Evolutionary conservation across 331 rosid genomes (phyloP), one percentile per base, ranked within the genome.

Genomic region (Rhamnella rubrinervis): DNA sequence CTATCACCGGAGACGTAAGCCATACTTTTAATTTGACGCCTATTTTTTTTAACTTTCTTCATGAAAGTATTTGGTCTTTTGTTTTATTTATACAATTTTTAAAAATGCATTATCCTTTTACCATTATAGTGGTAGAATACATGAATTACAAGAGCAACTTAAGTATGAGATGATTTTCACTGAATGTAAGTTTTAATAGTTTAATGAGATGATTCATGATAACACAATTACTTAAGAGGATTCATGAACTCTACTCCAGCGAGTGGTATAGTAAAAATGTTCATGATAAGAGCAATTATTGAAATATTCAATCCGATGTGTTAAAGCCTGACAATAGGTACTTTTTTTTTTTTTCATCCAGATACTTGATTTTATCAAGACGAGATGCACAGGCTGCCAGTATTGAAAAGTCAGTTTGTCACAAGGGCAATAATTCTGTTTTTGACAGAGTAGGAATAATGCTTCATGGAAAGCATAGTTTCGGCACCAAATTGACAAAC

Each of bases 381-480:
- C 89, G 70, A 74, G 83, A 80, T 72, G 80, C 78, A 75, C 72
- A 70, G 55, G 46, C 70, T 75, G 68, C 71, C 20, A 63, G 74
- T 55, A 74, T 70, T 15, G 78, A 85, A 69, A 81, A 20, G 77
- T 68, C 68, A 65, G 66, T 73, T 74, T 69, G 20, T 56, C 67
- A 61, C 31, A 39, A 67, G 57, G 71, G 59, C 72, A 71, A 3
- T 70, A 79, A 63, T 41, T 79, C 60, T 79, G 75, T 88, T 52
- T 90, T 93, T 76, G 92, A 85, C 39, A 74, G 76, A 55, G 86
- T 86, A 44, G 89, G 97, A 70, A 66, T 93, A 83, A 81, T 93
- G 93, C 96, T 90, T 65, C 86, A 93, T 57, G 98, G 97, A 51
- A 90, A 84, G 79, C 86, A 31, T 65, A 83, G 83, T 75, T 93